Evolutionary conservation across 805 yeast species (phyloP).

Genomic region (Yarrowia deformans): DNA sequence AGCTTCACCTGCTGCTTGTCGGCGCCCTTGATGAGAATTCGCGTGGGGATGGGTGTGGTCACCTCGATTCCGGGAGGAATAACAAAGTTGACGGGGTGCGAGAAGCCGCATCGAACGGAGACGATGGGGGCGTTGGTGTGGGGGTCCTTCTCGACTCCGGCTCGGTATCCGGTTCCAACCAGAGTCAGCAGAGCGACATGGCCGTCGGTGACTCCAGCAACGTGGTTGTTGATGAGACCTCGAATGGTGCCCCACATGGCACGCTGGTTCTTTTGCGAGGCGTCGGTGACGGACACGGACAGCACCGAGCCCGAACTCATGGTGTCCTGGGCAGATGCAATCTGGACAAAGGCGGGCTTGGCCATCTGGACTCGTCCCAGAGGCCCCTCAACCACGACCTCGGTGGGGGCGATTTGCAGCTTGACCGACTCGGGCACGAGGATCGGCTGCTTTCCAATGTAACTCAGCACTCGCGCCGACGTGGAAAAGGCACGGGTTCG

Average conservation of each 20-base stretch:
- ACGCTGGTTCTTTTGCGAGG: constrained; percentile 69
- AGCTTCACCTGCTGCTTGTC: constrained; percentile 86
- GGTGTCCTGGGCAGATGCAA: constrained; percentile 13
- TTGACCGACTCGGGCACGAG: constrained; percentile 35
- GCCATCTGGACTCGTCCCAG: constrained; percentile 24
- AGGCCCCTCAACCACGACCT: constrained; percentile 35
- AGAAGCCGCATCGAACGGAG: constrained; percentile 85
- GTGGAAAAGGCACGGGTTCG: constrained; percentile 36
- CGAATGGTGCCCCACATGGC: constrained; percentile 96
- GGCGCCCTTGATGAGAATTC: constrained; percentile 83
- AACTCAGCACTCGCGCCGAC: constrained; percentile 33
- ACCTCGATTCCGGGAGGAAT: constrained; percentile 82
- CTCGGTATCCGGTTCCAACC: constrained; percentile 98
- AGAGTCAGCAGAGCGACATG: constrained; percentile 85
- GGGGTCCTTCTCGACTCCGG: constrained; percentile 66
- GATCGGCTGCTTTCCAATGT: constrained; percentile 38
- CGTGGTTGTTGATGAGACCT: constrained; percentile 74
- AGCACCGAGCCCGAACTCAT: constrained; percentile 16
- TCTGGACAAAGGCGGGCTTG: constrained; percentile 28
- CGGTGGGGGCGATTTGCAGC: constrained; percentile 19
- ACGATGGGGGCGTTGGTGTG: constrained; percentile 60
- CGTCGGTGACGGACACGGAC: constrained; percentile 63
- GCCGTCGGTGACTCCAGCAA: constrained; percentile 91
- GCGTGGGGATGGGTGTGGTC: constrained; percentile 81
- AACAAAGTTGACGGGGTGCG: constrained; percentile 75